Base-by-base conservation (phyloP, 441 rosid species). In the Mallotus japonicus region DNA sequence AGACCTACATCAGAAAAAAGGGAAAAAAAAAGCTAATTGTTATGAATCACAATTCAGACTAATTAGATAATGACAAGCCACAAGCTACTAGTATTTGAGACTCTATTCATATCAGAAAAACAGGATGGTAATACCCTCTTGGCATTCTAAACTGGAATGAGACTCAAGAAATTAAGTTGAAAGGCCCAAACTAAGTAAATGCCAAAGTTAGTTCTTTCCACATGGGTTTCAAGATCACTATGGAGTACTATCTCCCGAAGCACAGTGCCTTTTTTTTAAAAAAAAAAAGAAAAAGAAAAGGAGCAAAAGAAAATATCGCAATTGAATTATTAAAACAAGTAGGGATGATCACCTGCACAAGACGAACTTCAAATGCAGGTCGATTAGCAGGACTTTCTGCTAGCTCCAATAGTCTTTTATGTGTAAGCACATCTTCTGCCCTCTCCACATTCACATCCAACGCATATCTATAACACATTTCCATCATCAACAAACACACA, bases 361-460 rank as follows among this genome's bases (percentile, higher is more conserved):
- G 82, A 76, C 91, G 96, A 80, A 93, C 96, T 70, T 91, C 94
- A 72, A 95, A 91, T 9, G 81, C 98, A 50, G 90, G 96, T 62
- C 88, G 80, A 83, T 87, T 93, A 15, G 83, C 75, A 69, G 94
- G 95, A 77, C 85, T 90, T 72, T 91, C 94, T 1, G 99, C 99
- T 73, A 90, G 80, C 67, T 85, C 81, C 54, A 95, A 79, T 70
- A 95, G 74, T 81, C 91, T 86, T 80, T 85, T 91, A 74, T 93
- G 99, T 17, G 81, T 81, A 15, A 95, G 87, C 20, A 95, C 97
- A 77, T 93, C 98, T 75, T 91, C 98, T 16, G 99, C 97, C 65
- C 97, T 90, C 87, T 95, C 98, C 78, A 87, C 98, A 81, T 95
- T 95, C 47, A 95, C 99, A 85, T 95, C 97, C 64, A 91, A 37